Conservation (phyloP, 371 early-diverging fungal genomes). For the Rhizomucor miehei region DNA sequence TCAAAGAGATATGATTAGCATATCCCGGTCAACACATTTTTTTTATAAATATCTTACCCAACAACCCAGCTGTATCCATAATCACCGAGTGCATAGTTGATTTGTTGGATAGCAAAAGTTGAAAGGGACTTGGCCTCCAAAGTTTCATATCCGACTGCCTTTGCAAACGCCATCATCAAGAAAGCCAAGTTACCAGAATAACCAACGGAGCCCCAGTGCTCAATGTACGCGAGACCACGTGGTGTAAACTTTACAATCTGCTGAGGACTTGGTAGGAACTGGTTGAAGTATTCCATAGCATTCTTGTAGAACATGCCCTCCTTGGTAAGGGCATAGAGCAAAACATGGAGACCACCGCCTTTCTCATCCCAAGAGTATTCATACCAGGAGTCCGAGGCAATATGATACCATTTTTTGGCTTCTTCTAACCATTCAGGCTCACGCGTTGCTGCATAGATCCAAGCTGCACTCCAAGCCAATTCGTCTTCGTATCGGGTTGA, state of each 20-base stretch:
- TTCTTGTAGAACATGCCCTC: constrained; percentile 45
- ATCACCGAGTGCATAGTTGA: constrained; percentile 60
- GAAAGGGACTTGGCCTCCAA: constrained; percentile 32
- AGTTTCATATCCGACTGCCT: constrained; percentile 32
- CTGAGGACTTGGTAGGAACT: constrained; percentile 42
- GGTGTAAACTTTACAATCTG: constrained; percentile 51
- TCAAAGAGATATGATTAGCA: background rate
- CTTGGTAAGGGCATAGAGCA: constrained; percentile 47
- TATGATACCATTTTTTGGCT: constrained; percentile 39
- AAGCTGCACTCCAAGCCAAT: constrained; percentile 48
- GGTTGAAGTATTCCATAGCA: constrained; percentile 46
- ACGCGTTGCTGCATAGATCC: constrained; percentile 51
- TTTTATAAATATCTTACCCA: constrained; percentile 24
- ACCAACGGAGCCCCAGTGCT: constrained; percentile 56
- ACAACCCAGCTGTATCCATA: constrained; percentile 56
- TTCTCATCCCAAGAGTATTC: constrained; percentile 62
- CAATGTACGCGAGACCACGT: constrained; percentile 53
- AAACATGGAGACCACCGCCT: constrained; percentile 42
- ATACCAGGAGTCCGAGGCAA: constrained; percentile 26
- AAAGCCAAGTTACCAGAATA: constrained; percentile 53
- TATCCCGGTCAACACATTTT: background rate
- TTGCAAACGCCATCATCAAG: constrained; percentile 51
- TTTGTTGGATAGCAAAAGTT: constrained; percentile 52
- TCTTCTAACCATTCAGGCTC: constrained; percentile 36
- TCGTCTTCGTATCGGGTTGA: constrained; percentile 52